These are phyloP conservation scores for Phyllosticta citrichinensis DNA, from an alignment of 2,329 filamentous ascomycete species.

Conservation along the genomic window DNA sequence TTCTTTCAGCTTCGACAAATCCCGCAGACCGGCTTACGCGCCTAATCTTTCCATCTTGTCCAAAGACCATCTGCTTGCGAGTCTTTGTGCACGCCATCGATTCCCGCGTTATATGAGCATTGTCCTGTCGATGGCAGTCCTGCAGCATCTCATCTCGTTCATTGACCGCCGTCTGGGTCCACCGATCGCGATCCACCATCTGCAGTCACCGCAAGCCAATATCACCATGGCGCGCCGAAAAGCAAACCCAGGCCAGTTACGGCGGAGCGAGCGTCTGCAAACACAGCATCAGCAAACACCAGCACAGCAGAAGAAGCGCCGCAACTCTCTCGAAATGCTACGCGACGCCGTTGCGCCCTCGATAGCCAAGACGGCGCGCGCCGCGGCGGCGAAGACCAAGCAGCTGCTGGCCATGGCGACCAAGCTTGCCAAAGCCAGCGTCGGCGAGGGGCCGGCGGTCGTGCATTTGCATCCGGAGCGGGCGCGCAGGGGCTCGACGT, in stretches of 20 bases:
- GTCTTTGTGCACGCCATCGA: neutral
- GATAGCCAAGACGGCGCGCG: neutral
- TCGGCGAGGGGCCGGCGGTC: constrained; percentile 7
- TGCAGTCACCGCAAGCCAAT: neutral
- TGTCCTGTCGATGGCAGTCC: neutral
- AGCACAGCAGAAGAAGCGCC: neutral
- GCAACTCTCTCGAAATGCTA: constrained; percentile 2
- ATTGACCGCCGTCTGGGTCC: neutral
- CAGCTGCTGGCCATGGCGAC: constrained; percentile 1
- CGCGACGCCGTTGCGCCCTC: constrained; percentile 2
- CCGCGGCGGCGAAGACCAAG: constrained; percentile 1
- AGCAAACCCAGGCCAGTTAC: neutral
- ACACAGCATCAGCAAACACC: neutral
- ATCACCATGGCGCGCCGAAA: neutral
- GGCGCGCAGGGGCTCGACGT: constrained; percentile 1
- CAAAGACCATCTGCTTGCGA: neutral
- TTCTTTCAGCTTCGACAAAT: neutral
- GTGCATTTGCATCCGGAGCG: constrained; percentile 8
- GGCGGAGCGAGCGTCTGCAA: neutral
- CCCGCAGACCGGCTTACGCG: neutral
- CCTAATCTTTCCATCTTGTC: neutral
- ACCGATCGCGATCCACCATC: neutral
- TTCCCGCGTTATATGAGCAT: neutral
- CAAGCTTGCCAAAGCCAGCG: constrained; percentile 7
- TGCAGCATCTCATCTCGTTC: neutral